Evolutionary conservation across 768 basidiomycete genomes (phyloP), one percentile per base, ranked within the genome.

Genomic region (Collybia mongolica): DNA sequence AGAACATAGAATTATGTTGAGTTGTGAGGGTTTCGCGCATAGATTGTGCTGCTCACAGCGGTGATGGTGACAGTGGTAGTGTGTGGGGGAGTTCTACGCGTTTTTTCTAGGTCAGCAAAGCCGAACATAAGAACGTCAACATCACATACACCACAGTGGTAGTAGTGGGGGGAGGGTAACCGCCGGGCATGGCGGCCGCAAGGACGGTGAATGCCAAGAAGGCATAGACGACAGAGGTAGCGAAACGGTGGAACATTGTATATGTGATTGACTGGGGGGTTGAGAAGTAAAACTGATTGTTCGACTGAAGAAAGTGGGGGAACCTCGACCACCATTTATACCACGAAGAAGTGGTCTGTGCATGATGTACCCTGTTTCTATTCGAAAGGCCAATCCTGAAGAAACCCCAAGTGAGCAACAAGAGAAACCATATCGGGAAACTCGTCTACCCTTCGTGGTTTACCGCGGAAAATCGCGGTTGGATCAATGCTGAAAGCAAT

Each of bases 241-340:
- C 45, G 41, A 60, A 18, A 42, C 60, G 62, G 51, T 60, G 49
- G 51, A 65, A 63, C 66, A 70, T 68, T 39, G 32, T 57, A 14
- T 38, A 46, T 38, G 11, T 32, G 32, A 47, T 23, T 39, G 36
- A 52, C 46, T 23, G 39, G 38, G 35, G 24, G 20, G 26, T 15
- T 39, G 39, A 39, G 54, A 43, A 17, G 41, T 52, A 51, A 29
- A 53, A 39, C 53, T 28, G 6, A 32, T 51, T 60, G 56, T 58
- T 62, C 52, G 56, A 60, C 60, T 62, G 53, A 39, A 43, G 46
- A 48, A 41, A 36, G 20, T 18, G 14, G 46, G 17, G 12, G n/a
- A 22, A 6, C n/a, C 8, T 12, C 51, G 28, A 28, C 40, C 42
- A 18, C 38, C 48, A 47, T 47, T 52, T 52, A 52, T 40, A 48